Percentiles rank a stretch among this genome's conserved stretches.
Conservation (phyloP, 2,329 filamentous ascomycete species). For the Xylaria sp. region DNA sequence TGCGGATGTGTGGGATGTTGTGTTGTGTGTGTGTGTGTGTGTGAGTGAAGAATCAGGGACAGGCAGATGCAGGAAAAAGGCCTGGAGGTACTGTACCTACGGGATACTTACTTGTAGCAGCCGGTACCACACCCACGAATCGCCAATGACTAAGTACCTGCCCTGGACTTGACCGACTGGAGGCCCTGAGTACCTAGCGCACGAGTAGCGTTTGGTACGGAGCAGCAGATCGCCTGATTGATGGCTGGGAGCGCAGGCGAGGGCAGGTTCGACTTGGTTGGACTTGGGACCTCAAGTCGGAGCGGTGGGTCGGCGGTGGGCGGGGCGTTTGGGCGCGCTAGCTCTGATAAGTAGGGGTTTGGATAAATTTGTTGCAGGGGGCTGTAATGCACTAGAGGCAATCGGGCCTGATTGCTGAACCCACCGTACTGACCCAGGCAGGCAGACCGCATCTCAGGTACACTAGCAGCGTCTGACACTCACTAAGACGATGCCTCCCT, state of each 20-base stretch:
- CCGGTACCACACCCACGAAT: background rate
- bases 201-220: too few relatives aligned
- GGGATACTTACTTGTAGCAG: background rate
- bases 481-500: background rate
- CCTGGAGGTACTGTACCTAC: too few relatives aligned
- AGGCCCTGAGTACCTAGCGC: background rate
- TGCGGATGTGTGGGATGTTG: too few relatives aligned
- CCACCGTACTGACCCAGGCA: too few relatives aligned
- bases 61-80: background rate
- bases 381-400: background rate
- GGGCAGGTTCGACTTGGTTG: background rate
- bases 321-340: background rate
- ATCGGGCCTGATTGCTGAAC: background rate
- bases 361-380: slow-evolving; percentile 1
- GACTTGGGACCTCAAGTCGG: background rate
- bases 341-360: background rate
- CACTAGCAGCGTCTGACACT: background rate
- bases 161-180: background rate
- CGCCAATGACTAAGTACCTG: slow-evolving; percentile 2
- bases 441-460: background rate
- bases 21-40: too few relatives aligned
- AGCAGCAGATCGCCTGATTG: background rate
- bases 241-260: background rate
- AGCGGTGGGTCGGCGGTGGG: background rate
- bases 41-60: slow-evolving; percentile 3